These are phyloP conservation scores for Phytopythium aichiense DNA, from an alignment of 352 stramenopile genomes.

Conservation along the genomic window DNA sequence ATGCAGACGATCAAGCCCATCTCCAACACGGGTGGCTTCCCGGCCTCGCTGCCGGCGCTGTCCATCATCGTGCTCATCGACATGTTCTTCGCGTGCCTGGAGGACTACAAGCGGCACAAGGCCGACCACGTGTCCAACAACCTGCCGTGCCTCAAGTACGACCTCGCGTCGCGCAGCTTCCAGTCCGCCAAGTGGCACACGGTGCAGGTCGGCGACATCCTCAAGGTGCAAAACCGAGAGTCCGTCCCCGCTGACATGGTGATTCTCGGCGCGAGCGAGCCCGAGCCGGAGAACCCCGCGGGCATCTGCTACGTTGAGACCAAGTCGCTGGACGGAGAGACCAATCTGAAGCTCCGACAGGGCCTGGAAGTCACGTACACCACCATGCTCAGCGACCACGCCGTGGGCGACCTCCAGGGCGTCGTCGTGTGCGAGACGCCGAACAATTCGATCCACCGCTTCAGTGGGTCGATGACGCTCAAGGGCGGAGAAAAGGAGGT, in stretches of 20 bases:
- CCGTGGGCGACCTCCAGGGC: constrained; percentile 48
- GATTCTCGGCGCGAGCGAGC: constrained; percentile 80
- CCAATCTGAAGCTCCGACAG: constrained; percentile 90
- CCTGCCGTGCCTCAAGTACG: constrained; percentile 48
- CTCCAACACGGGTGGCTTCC: constrained; percentile 90
- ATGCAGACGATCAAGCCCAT: constrained; percentile 91
- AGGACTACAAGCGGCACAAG: constrained; percentile 89
- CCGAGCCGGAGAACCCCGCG: constrained; percentile 50
- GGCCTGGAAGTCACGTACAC: constrained; percentile 79
- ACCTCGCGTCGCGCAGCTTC: constrained; percentile 36
- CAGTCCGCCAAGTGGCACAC: constrained; percentile 66
- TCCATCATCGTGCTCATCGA: constrained; percentile 92
- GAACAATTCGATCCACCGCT: constrained; percentile 91
- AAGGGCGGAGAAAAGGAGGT: constrained; percentile 56
- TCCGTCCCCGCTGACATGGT: constrained; percentile 84
- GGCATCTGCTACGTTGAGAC: constrained; percentile 92
- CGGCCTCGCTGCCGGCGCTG: constrained; percentile 87
- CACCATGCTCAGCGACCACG: constrained; percentile 39
- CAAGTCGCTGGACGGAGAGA: constrained; percentile 92
- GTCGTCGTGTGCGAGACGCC: constrained; percentile 76
- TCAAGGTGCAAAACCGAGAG: constrained; percentile 89
- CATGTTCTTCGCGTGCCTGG: constrained; percentile 89
- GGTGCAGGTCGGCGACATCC: constrained; percentile 85
- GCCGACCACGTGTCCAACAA: constrained; percentile 87
- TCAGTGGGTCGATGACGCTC: constrained; percentile 82